Conservation (phyloP, 345 rosid species). For the Pugionium dolabratum region DNA sequence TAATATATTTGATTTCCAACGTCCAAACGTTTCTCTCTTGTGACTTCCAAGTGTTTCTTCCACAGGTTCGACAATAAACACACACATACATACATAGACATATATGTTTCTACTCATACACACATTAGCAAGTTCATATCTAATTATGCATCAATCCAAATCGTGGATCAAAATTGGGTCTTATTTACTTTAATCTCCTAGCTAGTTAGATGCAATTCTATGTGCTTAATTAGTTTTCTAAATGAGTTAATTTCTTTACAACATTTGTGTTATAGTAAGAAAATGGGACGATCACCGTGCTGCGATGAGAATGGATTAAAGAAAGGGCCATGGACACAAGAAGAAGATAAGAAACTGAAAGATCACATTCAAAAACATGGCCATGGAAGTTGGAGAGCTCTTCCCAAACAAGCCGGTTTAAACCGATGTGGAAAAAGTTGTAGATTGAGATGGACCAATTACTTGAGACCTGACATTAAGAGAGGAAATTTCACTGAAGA, state of each 20-base stretch:
- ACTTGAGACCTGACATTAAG: conserved; percentile 75
- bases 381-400: conserved; percentile 83
- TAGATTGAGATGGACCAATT: conserved; percentile 76
- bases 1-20: conserved; percentile 10
- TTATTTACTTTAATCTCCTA: neutral
- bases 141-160: conserved; percentile 2
- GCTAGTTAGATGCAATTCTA: conserved; percentile 12
- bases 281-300: conserved; percentile 49
- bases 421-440: conserved; percentile 87
- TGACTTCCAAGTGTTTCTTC: conserved; percentile 23
- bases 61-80: conserved; percentile 26
- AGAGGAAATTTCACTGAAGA: conserved; percentile 72
- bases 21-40: conserved; percentile 18
- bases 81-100: neutral
- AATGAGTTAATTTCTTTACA: neutral
- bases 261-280: conserved; percentile 13
- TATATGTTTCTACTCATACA: too few species aligned
- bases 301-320: conserved; percentile 55
- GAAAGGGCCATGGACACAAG: conserved; percentile 87
- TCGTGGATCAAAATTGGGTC: too few species aligned
- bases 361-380: conserved; percentile 58
- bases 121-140: too few species aligned
- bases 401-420: conserved; percentile 67
- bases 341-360: conserved; percentile 58
- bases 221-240: neutral